Evolutionary conservation across 2,329 filamentous ascomycete species (phyloP), one percentile per base, ranked within the genome.

Genomic region (Colletotrichum acutatum): DNA sequence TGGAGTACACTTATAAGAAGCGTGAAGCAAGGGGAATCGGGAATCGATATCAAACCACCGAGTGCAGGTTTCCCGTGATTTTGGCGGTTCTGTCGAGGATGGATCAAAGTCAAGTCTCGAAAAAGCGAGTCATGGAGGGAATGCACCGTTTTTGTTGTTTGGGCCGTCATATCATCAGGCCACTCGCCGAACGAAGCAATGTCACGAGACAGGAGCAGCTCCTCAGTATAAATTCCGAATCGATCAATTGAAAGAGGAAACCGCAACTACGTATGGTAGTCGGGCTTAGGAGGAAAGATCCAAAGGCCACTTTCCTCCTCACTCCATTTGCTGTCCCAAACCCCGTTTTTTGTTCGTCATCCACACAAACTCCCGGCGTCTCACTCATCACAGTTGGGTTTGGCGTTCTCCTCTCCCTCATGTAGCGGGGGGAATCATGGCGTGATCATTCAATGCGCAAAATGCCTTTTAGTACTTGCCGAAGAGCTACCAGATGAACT

Each of bases 401-500:
- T 32, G 65, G 37, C 42, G 28, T 59, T 54, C 69, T 63, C 58
- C 30, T 53, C 56, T 57, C 66, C 68, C 61, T 71, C 26, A 70
- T 59, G 61, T 57, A 30, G 53, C 28, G 66, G 71, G 66, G 67
- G 56, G 66, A 71, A 73, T 71, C 66, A 71, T 73, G 49, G 71
- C 72, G 69, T 74, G 69, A 66, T 72, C 72, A 74, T 74, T 82
- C 82, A 83, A 81, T 86, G 83, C 84, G 84, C 84, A 83, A 85
- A 85, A 85, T 84, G 83, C 80, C 83, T 84, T 73, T 71, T 83
- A 81, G 82, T 84, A 84, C 83, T 84, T 85, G 85, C 83, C 84
- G 79, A 84, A 82, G 80, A 84, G 83, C 83, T 86, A 84, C 80
- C 83, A 83, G 82, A 82, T 81, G 77, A 82, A 82, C 84, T 84